Evolutionary conservation across 2,329 filamentous ascomycete genomes (phyloP), one percentile per base, ranked within the genome.

Genomic region (Exophiala sp.): DNA sequence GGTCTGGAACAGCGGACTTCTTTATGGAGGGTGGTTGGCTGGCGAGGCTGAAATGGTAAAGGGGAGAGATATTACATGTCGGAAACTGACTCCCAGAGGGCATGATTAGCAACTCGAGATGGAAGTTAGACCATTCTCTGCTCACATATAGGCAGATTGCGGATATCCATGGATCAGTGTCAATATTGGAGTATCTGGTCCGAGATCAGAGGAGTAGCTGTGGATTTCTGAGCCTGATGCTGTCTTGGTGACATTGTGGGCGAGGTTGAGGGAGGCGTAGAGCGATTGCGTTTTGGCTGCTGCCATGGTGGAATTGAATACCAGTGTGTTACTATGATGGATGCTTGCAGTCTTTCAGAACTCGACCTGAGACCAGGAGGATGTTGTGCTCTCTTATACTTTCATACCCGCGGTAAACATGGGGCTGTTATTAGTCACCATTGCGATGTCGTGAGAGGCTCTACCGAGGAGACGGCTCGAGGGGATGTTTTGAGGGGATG

Each of bases 81-180:
- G 34, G 34, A 37, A 37, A 19, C 34, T 37, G 18, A 11, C 5
- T 34, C 6, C 34, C 14, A 19, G 34, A 16, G 34, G 32, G 34
- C 22, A 19, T 27, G 3, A 14, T 21, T 21, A 23, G 21, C 29
- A 1, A 11, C 11, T 13, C 34, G n/a, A 14, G 23, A 19, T 30
- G 14, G 4, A 11, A 22, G 7, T 10, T 8, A 19, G 34, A 11
- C 34, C 11, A 37, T 5, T 18, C 14, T 7, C 8, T 7, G 19
- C 52, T 43, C 43, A 59, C 55, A 56, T 53, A 46, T 53, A 60
- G 22, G 58, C 57, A 16, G 58, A 59, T 30, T 60, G 58, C 39
- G 58, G 58, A 45, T 60, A 60, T 11, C 58, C 58, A 48, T 60
- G 58, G 16, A 60, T 59, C 27, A 60, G 32, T n/a, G 55, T 59